These are phyloP conservation scores for Avena eriantha DNA, from an alignment of 176 grass and related monocot genomes.

Conservation along the genomic window DNA sequence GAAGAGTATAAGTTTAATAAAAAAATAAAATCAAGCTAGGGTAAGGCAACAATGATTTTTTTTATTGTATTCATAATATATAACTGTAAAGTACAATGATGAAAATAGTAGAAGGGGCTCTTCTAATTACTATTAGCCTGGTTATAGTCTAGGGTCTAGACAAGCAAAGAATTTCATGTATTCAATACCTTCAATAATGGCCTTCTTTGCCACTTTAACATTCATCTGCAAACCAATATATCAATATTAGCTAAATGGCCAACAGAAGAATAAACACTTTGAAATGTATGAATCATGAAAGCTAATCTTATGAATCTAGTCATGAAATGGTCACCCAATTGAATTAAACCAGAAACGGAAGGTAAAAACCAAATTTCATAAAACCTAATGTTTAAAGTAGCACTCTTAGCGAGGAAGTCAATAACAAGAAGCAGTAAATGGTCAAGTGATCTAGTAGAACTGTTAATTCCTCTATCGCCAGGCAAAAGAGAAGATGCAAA, in stretches of 20 bases:
- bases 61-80: neutral
- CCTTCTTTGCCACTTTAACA: constrained; percentile 85
- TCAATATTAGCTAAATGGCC: constrained; percentile 26
- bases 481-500: neutral
- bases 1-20: neutral
- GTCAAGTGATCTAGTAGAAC: neutral
- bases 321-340: neutral
- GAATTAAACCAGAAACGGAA: constrained; percentile 13
- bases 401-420: neutral
- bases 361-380: neutral
- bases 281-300: constrained; percentile 20
- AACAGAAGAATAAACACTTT: neutral
- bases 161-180: constrained; percentile 12
- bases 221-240: constrained; percentile 69
- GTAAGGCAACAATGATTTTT: neutral
- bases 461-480: neutral
- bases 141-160: constrained; percentile 26
- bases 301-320: neutral
- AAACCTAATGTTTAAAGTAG: neutral
- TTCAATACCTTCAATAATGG: constrained; percentile 81
- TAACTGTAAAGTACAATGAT: neutral
- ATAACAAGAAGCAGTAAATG: neutral
- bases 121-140: neutral
- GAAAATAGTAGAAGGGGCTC: constrained; percentile 1
- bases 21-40: neutral